Evolutionary conservation across 495 filamentous ascomycete species (phyloP), one percentile per base, ranked within the genome.

Genomic region (Penicillium coffeae): DNA sequence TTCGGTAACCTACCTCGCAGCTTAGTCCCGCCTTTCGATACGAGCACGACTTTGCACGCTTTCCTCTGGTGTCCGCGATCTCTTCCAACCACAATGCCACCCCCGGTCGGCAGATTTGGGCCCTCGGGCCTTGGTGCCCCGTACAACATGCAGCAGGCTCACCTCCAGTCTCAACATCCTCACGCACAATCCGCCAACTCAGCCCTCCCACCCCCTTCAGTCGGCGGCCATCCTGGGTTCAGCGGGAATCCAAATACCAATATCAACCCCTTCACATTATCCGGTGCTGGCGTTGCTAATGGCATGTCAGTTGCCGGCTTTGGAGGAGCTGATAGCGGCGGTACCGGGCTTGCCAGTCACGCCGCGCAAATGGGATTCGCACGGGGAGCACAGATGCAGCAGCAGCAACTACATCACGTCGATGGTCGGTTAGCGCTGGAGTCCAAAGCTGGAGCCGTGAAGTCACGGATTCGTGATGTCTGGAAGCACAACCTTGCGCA

Each of bases 401-500:
- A 91, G 59, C 77, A 78, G 54, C 68, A 78, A 46, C 72, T 79
- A 58, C 78, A 77, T 48, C 78, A 81, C 49, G 67, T 59, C 43
- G 77, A 74, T 55, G 75, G 66, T 25, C 66, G 69, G 30, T 62
- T 68, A 58, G 62, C 69, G 37, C 62, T 72, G 21, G 75, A 73
- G 27, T 47, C 62, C 1, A 74, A 69, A 50, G 64, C 48, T 3
- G 75, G 68, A 34, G 65, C 76, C 32, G 76, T 74, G 20, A 86
- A 88, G 63, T 75, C 79, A 21, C 74, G 90, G 65, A 96, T 97
- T 79, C 78, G 90, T 42, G 93, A 98, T 60, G 93, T 98, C 14
- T 98, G 92, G 92, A 86, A 81, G 56, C 78, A 87, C 49, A 96
- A 97, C 61, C 70, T 97, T 47, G 79, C 84, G n/a, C 84, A 91